These are phyloP conservation scores for Suhomyces bokatorum DNA, from an alignment of 1,139 yeast species.

Conservation along the genomic window DNA sequence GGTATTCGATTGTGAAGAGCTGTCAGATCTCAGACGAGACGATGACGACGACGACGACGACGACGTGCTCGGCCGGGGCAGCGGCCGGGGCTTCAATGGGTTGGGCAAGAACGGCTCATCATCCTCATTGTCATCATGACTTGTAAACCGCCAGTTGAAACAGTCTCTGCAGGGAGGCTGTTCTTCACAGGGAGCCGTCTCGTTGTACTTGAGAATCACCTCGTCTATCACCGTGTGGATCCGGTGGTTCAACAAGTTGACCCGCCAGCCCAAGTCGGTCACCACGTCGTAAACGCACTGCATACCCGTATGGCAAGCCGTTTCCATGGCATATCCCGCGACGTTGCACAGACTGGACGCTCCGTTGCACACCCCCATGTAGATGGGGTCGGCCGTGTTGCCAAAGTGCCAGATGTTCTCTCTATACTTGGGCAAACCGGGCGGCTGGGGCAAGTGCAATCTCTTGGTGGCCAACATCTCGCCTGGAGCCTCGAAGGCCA, in stretches of 20 bases:
- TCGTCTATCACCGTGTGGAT: conserved; percentile 91
- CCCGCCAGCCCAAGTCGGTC: conserved; percentile 87
- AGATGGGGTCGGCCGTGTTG: conserved; percentile 95
- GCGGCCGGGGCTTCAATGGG: conserved; percentile 32
- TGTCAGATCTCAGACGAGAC: background rate
- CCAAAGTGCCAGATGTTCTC: conserved; percentile 96
- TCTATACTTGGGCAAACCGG: conserved; percentile 76
- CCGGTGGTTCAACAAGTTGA: conserved; percentile 82
- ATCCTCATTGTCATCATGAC: conserved; percentile 46
- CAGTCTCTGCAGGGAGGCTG: conserved; percentile 89
- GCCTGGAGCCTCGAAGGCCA: conserved; percentile 92
- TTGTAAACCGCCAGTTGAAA: conserved; percentile 82
- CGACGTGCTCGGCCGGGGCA: conserved; percentile 1
- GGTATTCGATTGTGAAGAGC: no score
- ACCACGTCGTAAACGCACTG: conserved; percentile 90
- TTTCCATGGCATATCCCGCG: conserved; percentile 97
- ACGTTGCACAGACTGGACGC: conserved; percentile 87
- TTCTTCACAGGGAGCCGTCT: conserved; percentile 70
- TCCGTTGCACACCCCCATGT: conserved; percentile 96
- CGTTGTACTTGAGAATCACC: conserved; percentile 68
- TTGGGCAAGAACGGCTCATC: conserved; percentile 43
- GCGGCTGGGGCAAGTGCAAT: conserved; percentile 88
- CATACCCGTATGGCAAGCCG: conserved; percentile 90
- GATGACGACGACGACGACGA: background rate
- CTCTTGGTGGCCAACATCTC: conserved; percentile 81